Base-by-base conservation (phyloP, 805 yeast genomes). In the Metschnikowia vanudenii region DNA sequence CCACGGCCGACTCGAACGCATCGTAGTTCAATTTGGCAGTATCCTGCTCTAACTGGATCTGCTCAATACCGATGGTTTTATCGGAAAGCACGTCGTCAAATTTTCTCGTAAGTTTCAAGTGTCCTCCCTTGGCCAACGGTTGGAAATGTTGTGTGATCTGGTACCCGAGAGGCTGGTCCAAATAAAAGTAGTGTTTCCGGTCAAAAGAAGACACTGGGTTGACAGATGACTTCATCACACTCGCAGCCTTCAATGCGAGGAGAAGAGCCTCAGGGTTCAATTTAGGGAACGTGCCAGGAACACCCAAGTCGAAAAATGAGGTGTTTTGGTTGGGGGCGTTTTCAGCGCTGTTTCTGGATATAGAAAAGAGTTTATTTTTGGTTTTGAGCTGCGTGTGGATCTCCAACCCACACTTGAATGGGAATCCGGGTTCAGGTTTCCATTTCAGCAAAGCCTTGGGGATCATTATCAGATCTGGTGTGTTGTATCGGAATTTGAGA, bases 91-190 rank as follows among this genome's bases (percentile, higher is more conserved):
- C 70, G 8, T 76, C 80, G 60, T 90, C 96, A 45, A 74, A 70
- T 30, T 75, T 65, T 19, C 67, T 64, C 10, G 57, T 60, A 34
- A 92, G 62, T 18, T 61, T 61, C 26, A 92, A 39, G 17, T 44
- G 53, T 0, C 99, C 99, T 40, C 79, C 74, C 28, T 64, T 69
- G 1, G 97, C 94, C 39, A 88, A 71, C 1, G 98, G 97, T 30
- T 75, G 75, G 61, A 78, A 88, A 59, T 81, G 87, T 65, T 94
- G 99, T 0, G 99, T 94, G 41, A 94, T 85, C 63, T 94, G 99
- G 65, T 90, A 94, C 1, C 99, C 99, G 43, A 86, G 67, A 0
- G 99, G 99, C 62, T 94, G 98, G 64, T 94, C 99, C 1, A 91
- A 92, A 63, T 94, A 94, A 64, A 94, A 90, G 63, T 94, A 94